Conservation (phyloP, 1,284 basidiomycete species). For the Cutaneotrichosporon sp. region DNA sequence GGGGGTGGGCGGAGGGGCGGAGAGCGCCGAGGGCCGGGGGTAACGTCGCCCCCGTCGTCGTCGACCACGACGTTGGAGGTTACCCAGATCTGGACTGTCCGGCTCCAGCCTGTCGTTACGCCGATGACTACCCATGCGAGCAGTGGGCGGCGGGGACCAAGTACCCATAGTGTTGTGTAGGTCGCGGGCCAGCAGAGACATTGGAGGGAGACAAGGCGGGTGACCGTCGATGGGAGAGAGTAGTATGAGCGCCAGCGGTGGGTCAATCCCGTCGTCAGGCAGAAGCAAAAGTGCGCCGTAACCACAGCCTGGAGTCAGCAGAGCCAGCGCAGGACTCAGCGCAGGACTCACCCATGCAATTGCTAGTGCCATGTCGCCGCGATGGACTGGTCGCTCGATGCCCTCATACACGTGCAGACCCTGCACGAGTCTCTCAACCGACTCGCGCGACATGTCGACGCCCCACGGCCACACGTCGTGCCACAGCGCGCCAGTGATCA, state of each 20-base stretch:
- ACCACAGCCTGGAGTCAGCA: slow-evolving; percentile 40
- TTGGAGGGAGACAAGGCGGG: slow-evolving; percentile 54
- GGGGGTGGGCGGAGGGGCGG: slow-evolving; percentile 18
- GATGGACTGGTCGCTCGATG: slow-evolving; percentile 27
- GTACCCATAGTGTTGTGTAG: slow-evolving; percentile 48
- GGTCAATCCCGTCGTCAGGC: slow-evolving; percentile 52
- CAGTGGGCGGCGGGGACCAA: slow-evolving; percentile 47
- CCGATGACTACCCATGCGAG: slow-evolving; percentile 55
- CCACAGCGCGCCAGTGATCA: slow-evolving; percentile 38
- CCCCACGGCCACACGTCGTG: slow-evolving; percentile 50
- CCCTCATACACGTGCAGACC: slow-evolving; percentile 30
- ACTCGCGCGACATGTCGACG: slow-evolving; percentile 42
- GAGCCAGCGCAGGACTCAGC: background rate
- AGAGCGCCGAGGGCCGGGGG: slow-evolving; percentile 15
- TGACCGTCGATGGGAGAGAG: slow-evolving; percentile 51
- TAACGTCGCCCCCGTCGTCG: slow-evolving; percentile 15
- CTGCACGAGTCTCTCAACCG: slow-evolving; percentile 41
- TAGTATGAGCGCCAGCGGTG: slow-evolving; percentile 55
- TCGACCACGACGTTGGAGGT: slow-evolving; percentile 47
- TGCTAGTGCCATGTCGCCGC: slow-evolving; percentile 44
- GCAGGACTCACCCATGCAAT: slow-evolving; percentile 43
- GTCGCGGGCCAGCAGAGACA: slow-evolving; percentile 55
- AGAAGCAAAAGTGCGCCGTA: slow-evolving; percentile 54
- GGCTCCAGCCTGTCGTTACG: slow-evolving; percentile 50
- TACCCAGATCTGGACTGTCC: slow-evolving; percentile 55